Percentiles rank a stretch among this genome's conserved stretches.
Evolutionary conservation across 1,139 yeast genomes (phyloP).

Genomic region (Magnusiomyces ingens): DNA sequence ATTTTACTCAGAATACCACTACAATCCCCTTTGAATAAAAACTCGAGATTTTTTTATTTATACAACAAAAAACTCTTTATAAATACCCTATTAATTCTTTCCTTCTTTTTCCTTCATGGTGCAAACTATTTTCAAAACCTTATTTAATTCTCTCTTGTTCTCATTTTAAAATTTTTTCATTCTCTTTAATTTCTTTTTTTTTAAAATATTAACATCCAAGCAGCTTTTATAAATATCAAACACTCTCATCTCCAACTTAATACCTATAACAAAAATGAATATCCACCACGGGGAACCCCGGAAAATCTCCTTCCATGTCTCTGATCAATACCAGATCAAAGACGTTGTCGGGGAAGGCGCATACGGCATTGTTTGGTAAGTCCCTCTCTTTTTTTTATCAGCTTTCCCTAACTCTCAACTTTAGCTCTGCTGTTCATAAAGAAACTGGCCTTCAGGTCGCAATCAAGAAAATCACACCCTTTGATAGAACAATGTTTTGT

Average conservation of each 20-base stretch:
- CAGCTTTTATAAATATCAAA: no score
- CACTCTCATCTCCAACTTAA: background rate
- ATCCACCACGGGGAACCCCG: conserved; percentile 26
- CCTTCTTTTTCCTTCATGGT: background rate
- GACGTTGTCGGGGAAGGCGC: conserved; percentile 98
- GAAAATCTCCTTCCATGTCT: conserved; percentile 73
- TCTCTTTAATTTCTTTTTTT: background rate
- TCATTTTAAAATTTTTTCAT: background rate
- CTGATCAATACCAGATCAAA: conserved; percentile 76
- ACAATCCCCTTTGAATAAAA: background rate
- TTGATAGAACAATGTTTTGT: conserved; percentile 87
- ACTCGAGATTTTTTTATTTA: background rate
- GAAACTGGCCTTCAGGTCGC: conserved; percentile 91
- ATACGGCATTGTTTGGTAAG: conserved; percentile 78
- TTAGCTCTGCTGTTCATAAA: conserved; percentile 66
- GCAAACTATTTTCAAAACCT: no score
- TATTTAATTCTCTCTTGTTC: background rate
- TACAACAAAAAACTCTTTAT: background rate
- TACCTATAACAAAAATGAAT: conserved; percentile 1
- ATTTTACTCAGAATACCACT: background rate
- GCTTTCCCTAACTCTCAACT: background rate
- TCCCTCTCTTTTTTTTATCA: conserved; percentile 9
- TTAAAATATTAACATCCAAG: background rate
- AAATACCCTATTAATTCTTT: background rate
- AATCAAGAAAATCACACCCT: conserved; percentile 89